Evolutionary conservation across 2,329 filamentous ascomycete genomes (phyloP).

Genomic region (Penicillium sp.): DNA sequence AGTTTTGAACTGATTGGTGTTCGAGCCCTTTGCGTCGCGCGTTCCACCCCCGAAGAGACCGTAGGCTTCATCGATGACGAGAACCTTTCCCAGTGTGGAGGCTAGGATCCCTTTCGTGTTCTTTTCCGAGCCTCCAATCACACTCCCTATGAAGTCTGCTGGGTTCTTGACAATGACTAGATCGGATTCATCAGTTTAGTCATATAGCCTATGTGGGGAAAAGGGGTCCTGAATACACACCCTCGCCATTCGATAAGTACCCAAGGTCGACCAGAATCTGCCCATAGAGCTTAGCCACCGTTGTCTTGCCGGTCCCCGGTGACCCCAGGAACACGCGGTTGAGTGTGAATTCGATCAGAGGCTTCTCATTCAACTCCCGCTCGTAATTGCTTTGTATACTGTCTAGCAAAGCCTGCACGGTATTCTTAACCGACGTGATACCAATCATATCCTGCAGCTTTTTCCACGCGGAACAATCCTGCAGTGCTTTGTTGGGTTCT

Average conservation of each 20-base stretch:
- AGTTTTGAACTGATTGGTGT: conserved; percentile 60
- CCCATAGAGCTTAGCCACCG: conserved; percentile 74
- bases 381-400: conserved; percentile 67
- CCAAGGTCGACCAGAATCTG: conserved; percentile 70
- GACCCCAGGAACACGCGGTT: conserved; percentile 73
- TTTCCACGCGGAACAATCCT: too few species aligned
- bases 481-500: too few species aligned
- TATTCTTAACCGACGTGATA: conserved; percentile 65
- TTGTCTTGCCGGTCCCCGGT: conserved; percentile 78
- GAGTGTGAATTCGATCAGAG: conserved; percentile 62
- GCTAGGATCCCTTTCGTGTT: conserved; percentile 74
- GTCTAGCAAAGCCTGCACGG: conserved; percentile 63
- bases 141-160: conserved; percentile 70
- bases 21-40: conserved; percentile 29
- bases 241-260: conserved; percentile 67
- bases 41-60: conserved; percentile 56
- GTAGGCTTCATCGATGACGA: conserved; percentile 83
- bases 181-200: too few species aligned
- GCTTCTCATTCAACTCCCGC: conserved; percentile 67
- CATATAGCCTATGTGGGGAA: too few species aligned
- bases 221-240: too few species aligned
- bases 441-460: conserved; percentile 58
- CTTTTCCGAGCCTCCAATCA: conserved; percentile 69
- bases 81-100: conserved; percentile 70
- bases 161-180: conserved; percentile 72